Evolutionary conservation across 2,329 filamentous ascomycete genomes (phyloP), one percentile per base, ranked within the genome.

Genomic region (Colletotrichum sublineola): DNA sequence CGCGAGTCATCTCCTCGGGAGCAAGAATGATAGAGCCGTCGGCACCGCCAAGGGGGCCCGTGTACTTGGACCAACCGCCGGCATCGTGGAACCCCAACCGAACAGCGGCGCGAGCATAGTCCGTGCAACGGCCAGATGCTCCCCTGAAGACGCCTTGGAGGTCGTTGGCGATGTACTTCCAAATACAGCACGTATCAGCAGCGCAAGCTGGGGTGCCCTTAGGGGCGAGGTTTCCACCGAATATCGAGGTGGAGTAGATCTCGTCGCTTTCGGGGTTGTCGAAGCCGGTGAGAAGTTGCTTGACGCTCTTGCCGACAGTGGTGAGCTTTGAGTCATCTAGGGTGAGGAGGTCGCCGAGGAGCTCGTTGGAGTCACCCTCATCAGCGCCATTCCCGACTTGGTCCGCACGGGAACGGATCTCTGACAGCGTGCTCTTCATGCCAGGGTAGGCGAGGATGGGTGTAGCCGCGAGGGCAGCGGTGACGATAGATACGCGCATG

Each of bases 31-130:
- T 79, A 9, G 81, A 84, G 1, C 85, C 85, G 56, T 86, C 85
- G 3, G 85, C 85, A 15, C 85, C 85, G 14, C 84, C 84, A 6
- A 80, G 79, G 18, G 73, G 63, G 0, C 76, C 73, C 0, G 79
- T 79, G 11, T 74, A 74, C 61, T 81, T 82, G 40, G 82, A 82
- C 84, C 84, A 86, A 40, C 81, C 79, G 3, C 80, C 85, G 1
- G 85, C 83, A 73, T 87, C 85, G 72, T 87, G 85, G 75, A 86
- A 87, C 14, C 84, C 85, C 38, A 86, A 79, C 3, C 85, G 83
- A 40, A 87, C 79, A 5, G 85, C 84, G 50, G 78, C 81, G 8
- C 85, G 82, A 24, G 85, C 85, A 75, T 79, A 79, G 55, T 79
- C 79, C 46, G 82, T 86, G 71, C 85, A 86, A 2, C 82, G 79